Base-by-base conservation (phyloP, 805 yeast genomes). In the Tetrapisispora pingtungensis region DNA sequence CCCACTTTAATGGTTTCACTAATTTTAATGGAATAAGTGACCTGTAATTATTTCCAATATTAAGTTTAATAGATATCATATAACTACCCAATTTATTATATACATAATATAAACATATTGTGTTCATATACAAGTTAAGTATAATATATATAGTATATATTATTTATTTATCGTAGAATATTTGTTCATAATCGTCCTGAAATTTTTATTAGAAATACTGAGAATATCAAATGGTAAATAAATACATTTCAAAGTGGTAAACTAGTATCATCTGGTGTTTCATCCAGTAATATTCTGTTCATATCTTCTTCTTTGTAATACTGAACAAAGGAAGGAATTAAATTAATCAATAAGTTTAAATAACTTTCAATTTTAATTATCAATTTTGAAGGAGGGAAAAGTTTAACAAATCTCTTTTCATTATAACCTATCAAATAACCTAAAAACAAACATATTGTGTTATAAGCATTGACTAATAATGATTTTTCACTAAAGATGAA, bases 301-400 rank as follows among this genome's bases (percentile, higher is more conserved):
- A 66, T 53, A 36, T 67, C 71, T 43, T 69, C 67, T 64, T 85
- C 95, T 47, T 67, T 72, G 49, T 78, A 71, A 58, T 74, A 85
- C 36, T 64, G 65, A 6, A 49, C 75, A 27, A 73, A 62, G 5
- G 66, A 51, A 33, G 84, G 81, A 49, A 86, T 71, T 46, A 70
- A 55, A 8, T 61, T 62, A 48, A 86, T 86, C 19, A 70, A 64
- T 2, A 56, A 56, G 10, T 67, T 69, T 14, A 81, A 57, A 50
- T 74, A 74, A 12, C 51, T 44, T 64, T 87, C 96, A 43, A 85
- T 81, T 64, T 70, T 78, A 48, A 77, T 73, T 10, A 85, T 73
- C 2, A 77, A 56, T 50, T 75, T 69, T 35, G 81, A 73, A 10
- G 88, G 85, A 14, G 94, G 95, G 38, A 71, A 69, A 47, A 86